A percentile compares a stretch with the other conserved stretches of the same genome.
These are phyloP conservation scores for Cucurbita moschata DNA, from an alignment of 306 rosid species.

Conservation along the genomic window DNA sequence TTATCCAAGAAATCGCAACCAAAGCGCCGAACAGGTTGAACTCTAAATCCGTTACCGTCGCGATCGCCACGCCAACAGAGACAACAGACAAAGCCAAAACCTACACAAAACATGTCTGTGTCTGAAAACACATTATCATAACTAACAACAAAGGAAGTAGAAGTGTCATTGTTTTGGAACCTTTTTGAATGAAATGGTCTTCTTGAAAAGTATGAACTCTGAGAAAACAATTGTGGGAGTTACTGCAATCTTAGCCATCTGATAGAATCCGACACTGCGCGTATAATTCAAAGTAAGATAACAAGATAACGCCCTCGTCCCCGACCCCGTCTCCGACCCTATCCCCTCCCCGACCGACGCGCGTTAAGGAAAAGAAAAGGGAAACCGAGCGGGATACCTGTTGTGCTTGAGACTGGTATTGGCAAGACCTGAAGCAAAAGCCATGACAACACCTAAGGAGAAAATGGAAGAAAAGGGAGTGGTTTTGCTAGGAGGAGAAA, in stretches of 20 bases:
- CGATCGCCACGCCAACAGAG: constrained; percentile 73
- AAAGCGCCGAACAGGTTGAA: constrained; percentile 70
- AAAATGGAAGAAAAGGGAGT: constrained; percentile 88
- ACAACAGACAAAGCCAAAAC: constrained; percentile 57
- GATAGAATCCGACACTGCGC: constrained; percentile 89
- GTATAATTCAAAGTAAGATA: constrained; percentile 18
- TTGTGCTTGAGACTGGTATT: constrained; percentile 84
- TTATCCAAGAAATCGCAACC: constrained; percentile 57
- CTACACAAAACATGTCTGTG: constrained; percentile 24
- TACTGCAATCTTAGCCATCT: constrained; percentile 97
- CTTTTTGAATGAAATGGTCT: constrained; percentile 50
- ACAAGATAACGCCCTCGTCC: neutral
- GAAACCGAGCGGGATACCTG: constrained; percentile 31
- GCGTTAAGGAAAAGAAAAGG: neutral
- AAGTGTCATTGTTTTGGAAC: constrained; percentile 10
- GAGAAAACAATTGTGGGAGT: constrained; percentile 88
- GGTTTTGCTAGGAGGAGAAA: constrained; percentile 68
- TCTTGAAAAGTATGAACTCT: constrained; percentile 59
- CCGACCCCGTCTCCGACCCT: too few species aligned
- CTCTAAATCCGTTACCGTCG: constrained; percentile 81
- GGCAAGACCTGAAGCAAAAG: constrained; percentile 95
- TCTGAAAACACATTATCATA: neutral
- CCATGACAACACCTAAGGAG: constrained; percentile 82
- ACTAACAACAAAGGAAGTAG: too few species aligned
- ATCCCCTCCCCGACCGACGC: neutral